Evolutionary conservation across 306 rosid species (phyloP), one percentile per base, ranked within the genome.

Genomic region (Vachellia collinsii): DNA sequence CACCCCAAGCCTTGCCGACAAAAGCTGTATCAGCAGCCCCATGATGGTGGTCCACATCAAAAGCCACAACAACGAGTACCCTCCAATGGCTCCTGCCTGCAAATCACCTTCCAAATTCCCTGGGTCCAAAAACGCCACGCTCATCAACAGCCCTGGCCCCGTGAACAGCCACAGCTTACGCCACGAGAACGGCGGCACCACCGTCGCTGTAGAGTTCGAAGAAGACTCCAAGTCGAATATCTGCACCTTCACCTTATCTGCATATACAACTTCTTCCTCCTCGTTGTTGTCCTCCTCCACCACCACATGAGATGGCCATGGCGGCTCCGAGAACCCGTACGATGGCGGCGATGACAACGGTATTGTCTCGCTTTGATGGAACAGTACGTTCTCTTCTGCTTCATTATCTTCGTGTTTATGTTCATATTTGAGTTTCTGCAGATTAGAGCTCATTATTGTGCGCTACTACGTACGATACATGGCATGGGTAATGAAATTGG

Each of bases 111-210:
- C 97, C 20, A 91, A 23, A 70, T 91, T 91, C 3, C 97, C 97
- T 0, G 97, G 93, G 81, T 91, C 97, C 88, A 91, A 42, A 41
- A 91, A 91, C 9, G 93, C 97, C 68, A 91, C 90, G 54, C 97
- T 91, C 97, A 91, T 91, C 43, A 91, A 75, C 70, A 91, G 73
- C 46, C 97, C 97, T 5, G 97, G 93, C 17, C 97, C 97, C 1
- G 97, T 90, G 77, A 92, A 92, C 43, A 88, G 67, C 97, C 94
- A 88, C 13, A 90, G 85, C 88, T 90, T 87, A 89, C 80, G 82
- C 94, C 94, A 92, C 3, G 94, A 92, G 54, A 90, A 88, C 0
- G 89, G 88, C 0, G 90, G 90, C 77, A 72, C 88, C n/a, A 9
- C 42, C 19, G 70, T 51, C 5, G 3, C 20, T 10, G 10, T 20